These are phyloP conservation scores for Curvularia verruculosa DNA, from an alignment of 2,329 filamentous ascomycete species.

Conservation along the genomic window DNA sequence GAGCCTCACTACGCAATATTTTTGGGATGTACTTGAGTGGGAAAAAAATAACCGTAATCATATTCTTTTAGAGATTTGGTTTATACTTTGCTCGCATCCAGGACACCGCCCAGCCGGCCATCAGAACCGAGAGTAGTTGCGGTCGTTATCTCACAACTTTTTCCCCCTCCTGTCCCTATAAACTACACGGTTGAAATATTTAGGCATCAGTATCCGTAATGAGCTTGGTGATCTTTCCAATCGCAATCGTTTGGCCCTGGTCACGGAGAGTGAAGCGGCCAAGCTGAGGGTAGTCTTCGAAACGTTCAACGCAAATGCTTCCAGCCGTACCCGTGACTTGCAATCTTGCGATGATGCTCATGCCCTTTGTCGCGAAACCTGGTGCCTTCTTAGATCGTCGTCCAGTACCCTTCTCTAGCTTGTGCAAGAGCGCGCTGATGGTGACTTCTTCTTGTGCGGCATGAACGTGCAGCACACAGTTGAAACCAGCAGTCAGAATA, in stretches of 20 bases:
- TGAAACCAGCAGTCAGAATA: constrained; percentile 93
- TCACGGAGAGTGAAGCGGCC: constrained; percentile 43
- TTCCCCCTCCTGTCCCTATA: constrained; percentile 10
- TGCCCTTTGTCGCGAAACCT: constrained; percentile 81
- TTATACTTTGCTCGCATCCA: constrained; percentile 7
- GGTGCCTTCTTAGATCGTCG: constrained; percentile 93
- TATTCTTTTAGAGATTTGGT: constrained; percentile 13
- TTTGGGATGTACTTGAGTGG: not conserved
- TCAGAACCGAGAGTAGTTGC: constrained; percentile 2
- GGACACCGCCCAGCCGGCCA: constrained; percentile 1
- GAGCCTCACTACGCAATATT: not conserved
- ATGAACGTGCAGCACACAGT: constrained; percentile 97
- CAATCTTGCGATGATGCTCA: constrained; percentile 89
- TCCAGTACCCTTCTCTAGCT: constrained; percentile 91
- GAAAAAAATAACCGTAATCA: constrained; percentile 4
- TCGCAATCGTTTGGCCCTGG: constrained; percentile 97
- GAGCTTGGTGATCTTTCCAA: constrained; percentile 98
- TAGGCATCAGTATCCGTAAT: constrained; percentile 52
- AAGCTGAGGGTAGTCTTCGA: constrained; percentile 89
- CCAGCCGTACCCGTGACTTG: constrained; percentile 85
- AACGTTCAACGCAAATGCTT: constrained; percentile 88
- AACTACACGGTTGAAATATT: constrained; percentile 1
- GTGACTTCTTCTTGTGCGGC: constrained; percentile 98
- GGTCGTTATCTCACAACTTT: not conserved
- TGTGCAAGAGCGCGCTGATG: constrained; percentile 85